A percentile compares a stretch with the other conserved stretches of the same genome.
phyloP scores from a whole-genome alignment of 225 moss, liverwort and hornwort genomes.

The Pleurozium schreberi region DNA sequence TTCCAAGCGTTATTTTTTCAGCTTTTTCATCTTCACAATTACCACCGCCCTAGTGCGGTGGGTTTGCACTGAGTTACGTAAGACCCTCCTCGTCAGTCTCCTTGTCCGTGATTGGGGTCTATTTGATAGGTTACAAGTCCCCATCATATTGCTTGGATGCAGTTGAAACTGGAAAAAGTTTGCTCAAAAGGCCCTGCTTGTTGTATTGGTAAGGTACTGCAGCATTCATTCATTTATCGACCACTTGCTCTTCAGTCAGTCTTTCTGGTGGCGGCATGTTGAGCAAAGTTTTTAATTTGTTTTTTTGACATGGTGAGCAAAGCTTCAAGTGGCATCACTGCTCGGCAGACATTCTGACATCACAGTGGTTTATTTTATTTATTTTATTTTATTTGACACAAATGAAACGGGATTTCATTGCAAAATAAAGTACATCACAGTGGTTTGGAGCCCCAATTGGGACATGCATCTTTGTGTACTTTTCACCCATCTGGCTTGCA shows the following conservation, averaged over 20 bases:
- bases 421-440: no score
- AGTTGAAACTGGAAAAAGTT: not conserved
- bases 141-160: not conserved
- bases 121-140: not conserved
- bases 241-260: not conserved
- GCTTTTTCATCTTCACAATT: not conserved
- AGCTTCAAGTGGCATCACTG: not conserved
- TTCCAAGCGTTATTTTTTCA: not conserved
- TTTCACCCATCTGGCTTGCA: not conserved
- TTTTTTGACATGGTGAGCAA: no score
- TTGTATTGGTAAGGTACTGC: not conserved
- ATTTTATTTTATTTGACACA: no score
- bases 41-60: not conserved
- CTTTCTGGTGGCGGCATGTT: not conserved
- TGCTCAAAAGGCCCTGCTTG: not conserved
- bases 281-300: not conserved
- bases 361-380: not conserved
- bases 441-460: not conserved
- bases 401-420: no score
- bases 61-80: no score
- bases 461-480: not conserved
- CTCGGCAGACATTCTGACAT: not conserved
- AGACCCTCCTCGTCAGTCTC: not conserved
- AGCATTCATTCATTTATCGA: no score
- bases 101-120: not conserved